Evolutionary conservation across 129 eudicot genomes (phyloP).

Genomic region (Ambrosia artemisiifolia): DNA sequence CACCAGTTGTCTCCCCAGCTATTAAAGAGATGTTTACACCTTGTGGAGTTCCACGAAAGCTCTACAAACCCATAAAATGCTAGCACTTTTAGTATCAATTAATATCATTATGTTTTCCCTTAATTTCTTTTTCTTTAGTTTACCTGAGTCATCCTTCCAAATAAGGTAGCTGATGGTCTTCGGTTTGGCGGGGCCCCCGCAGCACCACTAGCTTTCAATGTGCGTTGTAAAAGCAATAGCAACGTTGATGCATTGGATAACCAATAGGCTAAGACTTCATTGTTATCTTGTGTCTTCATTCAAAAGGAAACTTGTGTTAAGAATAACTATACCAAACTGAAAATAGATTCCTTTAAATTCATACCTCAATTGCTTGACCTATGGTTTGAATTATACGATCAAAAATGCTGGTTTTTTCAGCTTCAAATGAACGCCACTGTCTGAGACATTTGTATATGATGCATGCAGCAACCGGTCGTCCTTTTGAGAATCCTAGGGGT

Average conservation of each 20-base stretch:
- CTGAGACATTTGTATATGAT: conserved; percentile 87
- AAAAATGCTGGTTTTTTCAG: conserved; percentile 82
- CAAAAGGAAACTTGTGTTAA: conserved; percentile 18
- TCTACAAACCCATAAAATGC: conserved; percentile 37
- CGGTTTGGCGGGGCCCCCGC: conserved; percentile 81
- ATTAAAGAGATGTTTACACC: conserved; percentile 62
- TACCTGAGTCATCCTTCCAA: conserved; percentile 98
- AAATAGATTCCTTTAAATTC: background rate
- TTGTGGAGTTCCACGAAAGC: conserved; percentile 84
- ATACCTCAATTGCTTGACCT: conserved; percentile 90
- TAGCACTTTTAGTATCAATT: background rate
- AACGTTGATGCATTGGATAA: conserved; percentile 83
- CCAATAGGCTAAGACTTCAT: conserved; percentile 84
- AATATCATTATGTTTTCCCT: background rate
- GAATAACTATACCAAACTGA: background rate
- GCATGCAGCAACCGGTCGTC: conserved; percentile 90
- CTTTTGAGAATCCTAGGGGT: conserved; percentile 82
- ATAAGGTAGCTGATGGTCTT: conserved; percentile 52
- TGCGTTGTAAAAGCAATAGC: conserved; percentile 71
- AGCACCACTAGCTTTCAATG: conserved; percentile 84
- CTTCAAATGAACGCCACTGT: conserved; percentile 92
- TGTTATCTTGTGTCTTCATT: conserved; percentile 84
- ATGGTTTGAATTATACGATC: conserved; percentile 88
- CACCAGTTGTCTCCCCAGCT: conserved; percentile 51
- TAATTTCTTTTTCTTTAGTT: background rate